These are phyloP conservation scores for Tolypocladium inflatum DNA, from an alignment of 2,329 filamentous ascomycete genomes.

Conservation along the genomic window DNA sequence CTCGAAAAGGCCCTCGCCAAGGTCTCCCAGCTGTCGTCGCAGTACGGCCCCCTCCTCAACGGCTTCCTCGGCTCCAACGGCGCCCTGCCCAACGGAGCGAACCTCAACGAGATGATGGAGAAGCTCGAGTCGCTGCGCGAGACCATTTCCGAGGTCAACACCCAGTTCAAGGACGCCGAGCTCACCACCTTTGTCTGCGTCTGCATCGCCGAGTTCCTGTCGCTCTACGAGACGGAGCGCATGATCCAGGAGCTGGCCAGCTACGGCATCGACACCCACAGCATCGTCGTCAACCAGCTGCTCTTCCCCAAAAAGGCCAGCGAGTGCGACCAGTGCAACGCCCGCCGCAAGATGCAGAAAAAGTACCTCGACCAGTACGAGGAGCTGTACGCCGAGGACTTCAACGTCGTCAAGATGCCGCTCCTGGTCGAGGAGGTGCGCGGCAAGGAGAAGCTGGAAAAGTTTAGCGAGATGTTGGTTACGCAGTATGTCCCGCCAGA, in stretches of 20 bases:
- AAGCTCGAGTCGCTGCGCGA: constrained; percentile 91
- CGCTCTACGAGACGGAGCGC: constrained; percentile 94
- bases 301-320: constrained; percentile 82
- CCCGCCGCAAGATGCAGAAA: constrained; percentile 94
- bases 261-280: constrained; percentile 93
- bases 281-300: constrained; percentile 96
- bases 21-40: constrained; percentile 82
- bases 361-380: constrained; percentile 99
- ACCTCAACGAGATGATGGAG: constrained; percentile 80
- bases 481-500: constrained; percentile 63
- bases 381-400: constrained; percentile 89
- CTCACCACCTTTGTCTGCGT: constrained; percentile 97
- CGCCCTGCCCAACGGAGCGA: constrained; percentile 80
- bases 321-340: constrained; percentile 90
- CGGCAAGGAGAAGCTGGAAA: constrained; percentile 88
- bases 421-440: constrained; percentile 90
- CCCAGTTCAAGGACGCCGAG: constrained; percentile 94
- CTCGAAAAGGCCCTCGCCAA: constrained; percentile 98
- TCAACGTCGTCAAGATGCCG: constrained; percentile 98
- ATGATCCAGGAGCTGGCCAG: constrained; percentile 97
- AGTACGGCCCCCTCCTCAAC: constrained; percentile 94
- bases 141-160: constrained; percentile 92
- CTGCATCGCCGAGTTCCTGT: constrained; percentile 95
- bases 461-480: constrained; percentile 79
- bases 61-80: constrained; percentile 75